Evolutionary conservation across 2,329 filamentous ascomycete species (phyloP).

Genomic region (Ceratocystis huliohia): DNA sequence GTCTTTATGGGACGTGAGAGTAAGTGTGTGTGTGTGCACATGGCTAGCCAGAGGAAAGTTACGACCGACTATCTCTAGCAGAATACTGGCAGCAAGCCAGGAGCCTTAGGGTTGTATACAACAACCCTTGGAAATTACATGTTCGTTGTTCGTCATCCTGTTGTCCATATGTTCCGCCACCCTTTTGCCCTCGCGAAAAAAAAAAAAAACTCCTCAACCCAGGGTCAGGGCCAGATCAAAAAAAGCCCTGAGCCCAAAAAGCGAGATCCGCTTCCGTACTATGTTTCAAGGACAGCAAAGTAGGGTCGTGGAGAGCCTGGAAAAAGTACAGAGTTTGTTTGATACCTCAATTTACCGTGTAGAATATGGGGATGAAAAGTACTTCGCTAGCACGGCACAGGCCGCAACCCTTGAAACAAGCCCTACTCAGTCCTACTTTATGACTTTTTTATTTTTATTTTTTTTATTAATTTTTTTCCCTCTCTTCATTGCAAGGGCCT

Average conservation of each 20-base stretch:
- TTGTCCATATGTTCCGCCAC: not conserved
- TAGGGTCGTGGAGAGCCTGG: not conserved
- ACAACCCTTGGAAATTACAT: not conserved
- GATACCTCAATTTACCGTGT: not conserved
- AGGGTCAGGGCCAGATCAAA: not conserved
- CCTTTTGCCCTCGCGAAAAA: not conserved
- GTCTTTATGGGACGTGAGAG: not conserved
- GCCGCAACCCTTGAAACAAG: constrained; percentile 5
- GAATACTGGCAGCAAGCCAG: not conserved
- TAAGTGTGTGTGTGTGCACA: no score
- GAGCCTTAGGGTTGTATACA: not conserved
- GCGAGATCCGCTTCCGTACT: not conserved
- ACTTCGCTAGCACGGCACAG: constrained; percentile 8
- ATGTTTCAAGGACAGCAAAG: not conserved
- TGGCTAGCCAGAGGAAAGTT: no score
- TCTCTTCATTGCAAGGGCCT: not conserved
- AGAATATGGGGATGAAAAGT: not conserved
- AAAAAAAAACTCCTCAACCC: not conserved
- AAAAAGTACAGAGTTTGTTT: not conserved
- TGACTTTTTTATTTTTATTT: not conserved
- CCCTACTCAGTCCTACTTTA: not conserved
- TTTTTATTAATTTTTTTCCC: no score
- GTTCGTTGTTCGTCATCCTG: not conserved
- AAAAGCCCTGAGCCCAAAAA: not conserved
- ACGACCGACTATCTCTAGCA: not conserved